phyloP scores from a whole-genome alignment of 163 green algal species.

The Chlamydomonas reinhardtii region DNA sequence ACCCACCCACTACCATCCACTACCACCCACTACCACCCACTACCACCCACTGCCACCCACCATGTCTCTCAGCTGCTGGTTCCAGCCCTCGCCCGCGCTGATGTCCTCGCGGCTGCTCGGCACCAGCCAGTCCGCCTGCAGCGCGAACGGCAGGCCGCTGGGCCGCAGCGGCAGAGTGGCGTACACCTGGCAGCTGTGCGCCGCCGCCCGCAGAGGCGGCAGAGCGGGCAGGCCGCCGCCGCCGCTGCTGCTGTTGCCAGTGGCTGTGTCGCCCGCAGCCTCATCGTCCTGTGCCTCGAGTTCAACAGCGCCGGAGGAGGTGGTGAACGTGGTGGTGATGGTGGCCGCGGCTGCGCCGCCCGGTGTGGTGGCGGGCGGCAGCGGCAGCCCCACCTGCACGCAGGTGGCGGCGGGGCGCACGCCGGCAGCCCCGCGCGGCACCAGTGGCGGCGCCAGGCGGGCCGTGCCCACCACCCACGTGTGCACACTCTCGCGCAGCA shows the following conservation, averaged over 20 bases:
- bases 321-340: too few species aligned
- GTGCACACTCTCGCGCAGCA: slow-evolving; percentile 19
- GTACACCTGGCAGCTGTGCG: slow-evolving; percentile 25
- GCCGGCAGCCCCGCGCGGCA: slow-evolving; percentile 13
- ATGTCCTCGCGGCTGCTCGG: slow-evolving; percentile 47
- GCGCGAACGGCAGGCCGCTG: slow-evolving; percentile 45
- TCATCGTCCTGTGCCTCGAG: background rate
- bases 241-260: too few species aligned
- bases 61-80: slow-evolving; percentile 50
- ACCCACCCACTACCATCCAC: background rate
- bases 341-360: background rate
- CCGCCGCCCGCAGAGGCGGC: too few species aligned
- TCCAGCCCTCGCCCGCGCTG: slow-evolving; percentile 42
- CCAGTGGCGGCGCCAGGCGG: slow-evolving; percentile 5
- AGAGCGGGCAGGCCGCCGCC: too few species aligned
- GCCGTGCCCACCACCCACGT: slow-evolving; percentile 19
- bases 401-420: background rate
- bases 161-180: slow-evolving; percentile 46
- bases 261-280: background rate
- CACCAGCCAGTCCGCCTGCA: slow-evolving; percentile 57
- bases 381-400: slow-evolving; percentile 37
- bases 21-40: background rate
- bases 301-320: background rate
- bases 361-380: background rate
- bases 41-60: background rate